phyloP scores from a whole-genome alignment of 2,329 filamentous ascomycete species.

The Beauveria caledonica region DNA sequence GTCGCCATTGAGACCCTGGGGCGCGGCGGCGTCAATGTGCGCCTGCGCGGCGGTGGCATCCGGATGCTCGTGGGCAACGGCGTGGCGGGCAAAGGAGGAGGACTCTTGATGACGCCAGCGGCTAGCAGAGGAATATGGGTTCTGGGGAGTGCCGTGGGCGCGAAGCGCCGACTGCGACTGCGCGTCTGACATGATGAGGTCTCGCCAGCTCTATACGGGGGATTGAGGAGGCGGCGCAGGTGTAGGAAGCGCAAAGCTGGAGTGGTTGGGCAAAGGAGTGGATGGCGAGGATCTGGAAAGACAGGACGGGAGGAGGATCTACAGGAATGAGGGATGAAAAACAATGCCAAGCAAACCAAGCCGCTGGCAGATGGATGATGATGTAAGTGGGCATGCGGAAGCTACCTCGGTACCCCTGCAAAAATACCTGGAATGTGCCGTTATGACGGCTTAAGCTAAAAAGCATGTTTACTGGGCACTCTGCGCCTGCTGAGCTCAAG shows the following conservation, averaged over 20 bases:
- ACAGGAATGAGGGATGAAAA: constrained; percentile 1
- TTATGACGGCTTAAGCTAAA: neutral
- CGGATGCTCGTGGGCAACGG: constrained; percentile 36
- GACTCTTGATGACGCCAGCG: constrained; percentile 60
- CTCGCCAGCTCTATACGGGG: neutral
- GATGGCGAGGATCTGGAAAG: neutral
- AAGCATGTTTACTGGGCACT: constrained; percentile 4
- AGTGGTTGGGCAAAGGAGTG: neutral
- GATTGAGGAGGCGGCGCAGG: neutral
- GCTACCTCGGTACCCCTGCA: neutral
- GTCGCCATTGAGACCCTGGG: constrained; percentile 12
- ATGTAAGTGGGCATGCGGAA: neutral
- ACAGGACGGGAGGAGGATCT: neutral
- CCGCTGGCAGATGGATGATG: neutral
- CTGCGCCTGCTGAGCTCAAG: neutral
- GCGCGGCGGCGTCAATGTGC: constrained; percentile 18
- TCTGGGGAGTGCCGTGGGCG: constrained; percentile 19
- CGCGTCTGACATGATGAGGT: neutral
- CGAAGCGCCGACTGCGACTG: neutral
- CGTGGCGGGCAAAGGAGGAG: constrained; percentile 43
- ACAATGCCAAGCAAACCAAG: neutral
- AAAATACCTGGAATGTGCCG: neutral
- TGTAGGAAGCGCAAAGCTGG: neutral
- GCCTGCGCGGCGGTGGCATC: constrained; percentile 36
- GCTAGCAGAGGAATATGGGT: constrained; percentile 48